These are phyloP conservation scores for Nidularia sp. DNA, from an alignment of 768 basidiomycete species.

Conservation along the genomic window DNA sequence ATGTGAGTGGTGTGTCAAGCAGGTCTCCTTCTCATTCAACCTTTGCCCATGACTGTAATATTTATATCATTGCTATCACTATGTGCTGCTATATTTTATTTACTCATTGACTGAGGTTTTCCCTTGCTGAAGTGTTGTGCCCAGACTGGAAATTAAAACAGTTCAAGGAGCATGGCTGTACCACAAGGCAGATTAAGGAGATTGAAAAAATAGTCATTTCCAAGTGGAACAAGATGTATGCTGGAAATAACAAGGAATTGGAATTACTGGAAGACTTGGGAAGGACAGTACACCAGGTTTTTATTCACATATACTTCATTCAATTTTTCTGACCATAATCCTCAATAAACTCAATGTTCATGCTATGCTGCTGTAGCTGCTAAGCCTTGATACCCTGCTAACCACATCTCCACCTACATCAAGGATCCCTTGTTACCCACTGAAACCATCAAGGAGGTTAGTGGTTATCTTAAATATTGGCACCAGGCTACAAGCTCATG, in stretches of 20 bases:
- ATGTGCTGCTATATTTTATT: slow-evolving; percentile 8
- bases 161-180: neutral
- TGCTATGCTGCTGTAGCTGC: neutral
- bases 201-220: neutral
- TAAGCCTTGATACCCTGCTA: neutral
- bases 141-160: slow-evolving; percentile 2
- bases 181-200: too few relatives aligned
- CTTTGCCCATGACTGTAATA: slow-evolving; percentile 8
- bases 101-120: slow-evolving; percentile 3
- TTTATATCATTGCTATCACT: slow-evolving; percentile 14
- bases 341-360: neutral
- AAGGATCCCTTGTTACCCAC: slow-evolving; percentile 3
- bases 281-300: neutral
- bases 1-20: slow-evolving; percentile 13
- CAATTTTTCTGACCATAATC: too few relatives aligned
- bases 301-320: too few relatives aligned
- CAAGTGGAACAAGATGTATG: neutral
- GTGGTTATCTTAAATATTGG: slow-evolving; percentile 9
- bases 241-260: neutral
- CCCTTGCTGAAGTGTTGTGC: slow-evolving; percentile 18
- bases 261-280: neutral
- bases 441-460: slow-evolving; percentile 5
- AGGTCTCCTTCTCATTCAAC: slow-evolving; percentile 7
- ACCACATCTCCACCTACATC: slow-evolving; percentile 5
- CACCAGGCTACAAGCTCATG: neutral